Conservation (phyloP, 2,329 filamentous ascomycete species). For the Claviceps sp. region DNA sequence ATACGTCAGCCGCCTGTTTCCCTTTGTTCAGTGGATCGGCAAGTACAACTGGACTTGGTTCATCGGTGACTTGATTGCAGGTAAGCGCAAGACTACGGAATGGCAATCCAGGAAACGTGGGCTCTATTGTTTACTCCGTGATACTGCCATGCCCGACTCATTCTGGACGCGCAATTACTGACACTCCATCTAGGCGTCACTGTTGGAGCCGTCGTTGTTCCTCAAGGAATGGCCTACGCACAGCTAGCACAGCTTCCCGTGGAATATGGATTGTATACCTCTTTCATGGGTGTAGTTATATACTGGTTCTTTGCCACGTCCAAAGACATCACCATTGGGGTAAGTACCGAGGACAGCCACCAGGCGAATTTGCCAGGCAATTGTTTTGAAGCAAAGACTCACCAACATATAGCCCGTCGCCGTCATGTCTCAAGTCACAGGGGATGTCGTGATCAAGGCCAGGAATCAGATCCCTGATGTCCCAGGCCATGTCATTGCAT, state of each 20-base stretch:
- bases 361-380: no score
- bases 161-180: constrained; percentile 4
- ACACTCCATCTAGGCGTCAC: constrained; percentile 22
- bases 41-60: constrained; percentile 37
- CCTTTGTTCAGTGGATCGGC: constrained; percentile 35
- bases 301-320: constrained; percentile 99
- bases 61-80: constrained; percentile 32
- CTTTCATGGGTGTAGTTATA: constrained; percentile 86
- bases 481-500: constrained; percentile 30
- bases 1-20: constrained; percentile 31
- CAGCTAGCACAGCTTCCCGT: constrained; percentile 32
- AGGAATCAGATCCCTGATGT: constrained; percentile 24
- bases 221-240: constrained; percentile 41
- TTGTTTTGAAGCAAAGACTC: not conserved
- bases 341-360: constrained; percentile 27
- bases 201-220: constrained; percentile 40
- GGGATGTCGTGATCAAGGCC: constrained; percentile 31
- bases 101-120: no score
- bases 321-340: constrained; percentile 77
- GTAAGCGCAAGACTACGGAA: constrained; percentile 12
- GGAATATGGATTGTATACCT: constrained; percentile 48
- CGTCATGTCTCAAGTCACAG: constrained; percentile 39
- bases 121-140: no score
- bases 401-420: constrained; percentile 31
- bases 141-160: no score